Evolutionary conservation across 352 stramenopile genomes (phyloP), one percentile per base, ranked within the genome.

Genomic region (Phytophthora nicotianae): DNA sequence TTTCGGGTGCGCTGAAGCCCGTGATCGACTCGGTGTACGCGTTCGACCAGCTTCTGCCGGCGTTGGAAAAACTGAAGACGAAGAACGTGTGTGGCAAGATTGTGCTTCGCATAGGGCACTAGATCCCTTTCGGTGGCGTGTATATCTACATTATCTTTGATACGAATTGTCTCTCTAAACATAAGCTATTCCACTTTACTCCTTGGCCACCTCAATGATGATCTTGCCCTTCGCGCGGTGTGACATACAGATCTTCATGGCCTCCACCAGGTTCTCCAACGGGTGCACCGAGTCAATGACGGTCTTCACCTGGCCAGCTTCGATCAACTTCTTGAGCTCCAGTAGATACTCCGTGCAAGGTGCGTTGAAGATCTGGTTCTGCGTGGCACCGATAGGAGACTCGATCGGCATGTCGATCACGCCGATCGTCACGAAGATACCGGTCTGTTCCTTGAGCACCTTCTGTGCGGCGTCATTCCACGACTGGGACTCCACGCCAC

Each of bases 211-310:
- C 46, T 85, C 72, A 23, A 90, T 70, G 33, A 90, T 68, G 37
- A 91, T 85, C 64, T 91, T 91, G 62, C 83, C 83, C 38, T 75
- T 75, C 0, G 75, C 75, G 19, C 79, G 79, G 53, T 72, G 64
- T 38, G 61, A 72, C 70, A 89, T 83, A 33, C 83, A 73, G 40
- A 75, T 70, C 37, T 74, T 65, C 42, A 89, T 74, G 52, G 64
- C 83, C 9, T 86, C 75, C 19, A 71, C 33, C 21, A 87, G 40
- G 50, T 76, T 74, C 38, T 88, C 67, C 20, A 93, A 81, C 45
- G 67, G 57, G 49, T 87, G 72, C 17, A 86, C 67, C 58, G 70
- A 77, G 54, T 82, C 70, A 19, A 87, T 68, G 6, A 79, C 43
- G 3, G 73, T 68, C 56, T 85, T 82, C 5, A 87, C 26, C 40